Conservation (phyloP, 1,139 yeast species). For the Candida sp. region DNA sequence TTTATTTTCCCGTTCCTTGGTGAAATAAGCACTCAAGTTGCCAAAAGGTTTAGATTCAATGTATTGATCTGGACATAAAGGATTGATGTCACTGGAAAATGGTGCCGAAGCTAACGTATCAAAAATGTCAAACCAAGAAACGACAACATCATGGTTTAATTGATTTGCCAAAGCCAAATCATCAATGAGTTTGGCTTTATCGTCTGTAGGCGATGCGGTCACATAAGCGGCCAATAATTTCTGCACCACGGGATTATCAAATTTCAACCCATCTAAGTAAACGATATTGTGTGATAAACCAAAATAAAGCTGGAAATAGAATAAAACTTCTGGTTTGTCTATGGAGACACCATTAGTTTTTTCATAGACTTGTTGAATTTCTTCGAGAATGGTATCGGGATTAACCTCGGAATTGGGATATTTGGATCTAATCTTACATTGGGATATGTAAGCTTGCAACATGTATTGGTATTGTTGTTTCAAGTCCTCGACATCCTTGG, state of each 20-base stretch:
- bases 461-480: slow-evolving; percentile 18
- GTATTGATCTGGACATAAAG: slow-evolving; percentile 32
- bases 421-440: slow-evolving; percentile 16
- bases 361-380: slow-evolving; percentile 19
- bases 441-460: slow-evolving; percentile 23
- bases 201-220: slow-evolving; percentile 10
- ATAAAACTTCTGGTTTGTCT: slow-evolving; percentile 25
- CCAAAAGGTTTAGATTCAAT: no score
- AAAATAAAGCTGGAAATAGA: slow-evolving; percentile 26
- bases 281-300: slow-evolving; percentile 27
- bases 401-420: slow-evolving; percentile 9
- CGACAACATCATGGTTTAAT: slow-evolving; percentile 15
- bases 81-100: slow-evolving; percentile 22
- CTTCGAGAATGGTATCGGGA: slow-evolving; percentile 19
- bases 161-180: slow-evolving; percentile 13
- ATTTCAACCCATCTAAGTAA: slow-evolving; percentile 26
- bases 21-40: not conserved
- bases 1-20: slow-evolving; percentile 3
- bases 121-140: slow-evolving; percentile 31
- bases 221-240: slow-evolving; percentile 18
- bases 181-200: slow-evolving; percentile 6
- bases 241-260: slow-evolving; percentile 22
- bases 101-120: slow-evolving; percentile 27
- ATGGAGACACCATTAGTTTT: slow-evolving; percentile 13
- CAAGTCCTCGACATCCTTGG: slow-evolving; percentile 14